These are phyloP conservation scores for Boehmeria nivea DNA, from an alignment of 306 rosid species.

Conservation along the genomic window DNA sequence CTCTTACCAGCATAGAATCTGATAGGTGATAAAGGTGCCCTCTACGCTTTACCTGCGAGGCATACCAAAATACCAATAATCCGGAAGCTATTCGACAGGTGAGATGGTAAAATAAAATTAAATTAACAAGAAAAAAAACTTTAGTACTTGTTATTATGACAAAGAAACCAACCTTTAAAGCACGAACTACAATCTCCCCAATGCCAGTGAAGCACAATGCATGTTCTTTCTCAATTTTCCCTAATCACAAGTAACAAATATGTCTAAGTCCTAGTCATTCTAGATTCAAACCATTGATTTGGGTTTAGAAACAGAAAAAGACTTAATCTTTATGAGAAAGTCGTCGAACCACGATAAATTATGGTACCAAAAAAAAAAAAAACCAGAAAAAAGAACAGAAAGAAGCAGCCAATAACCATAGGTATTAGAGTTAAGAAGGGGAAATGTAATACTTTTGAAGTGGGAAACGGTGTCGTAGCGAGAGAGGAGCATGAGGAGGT, in stretches of 20 bases:
- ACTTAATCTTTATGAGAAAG: not conserved
- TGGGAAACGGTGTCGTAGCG: conserved; percentile 44
- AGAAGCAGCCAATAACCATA: too few species aligned
- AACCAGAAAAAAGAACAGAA: not conserved
- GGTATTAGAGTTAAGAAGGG: too few species aligned
- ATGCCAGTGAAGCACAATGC: conserved; percentile 24
- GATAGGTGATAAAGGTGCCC: conserved; percentile 35
- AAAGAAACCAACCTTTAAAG: conserved; percentile 31
- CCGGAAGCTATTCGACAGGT: not conserved
- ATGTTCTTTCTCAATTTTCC: conserved; percentile 37
- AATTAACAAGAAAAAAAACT: too few species aligned
- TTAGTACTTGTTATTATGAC: too few species aligned
- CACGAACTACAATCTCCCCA: conserved; percentile 28
- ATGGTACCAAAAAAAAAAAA: too few species aligned
- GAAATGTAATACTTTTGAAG: conserved; percentile 45
- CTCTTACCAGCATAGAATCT: conserved; percentile 32
- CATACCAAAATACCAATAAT: not conserved
- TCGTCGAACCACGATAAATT: too few species aligned
- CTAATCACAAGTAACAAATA: conserved; percentile 15
- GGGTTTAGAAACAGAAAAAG: not conserved
- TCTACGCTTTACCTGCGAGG: conserved; percentile 34
- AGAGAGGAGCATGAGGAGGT: conserved; percentile 47
- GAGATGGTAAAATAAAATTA: too few species aligned
- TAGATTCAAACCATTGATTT: not conserved
- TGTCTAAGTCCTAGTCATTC: not conserved